Percentiles rank a stretch among this genome's conserved stretches.
These are phyloP conservation scores for Usnea hakonensis DNA, from an alignment of 495 filamentous ascomycete species.

Conservation along the genomic window DNA sequence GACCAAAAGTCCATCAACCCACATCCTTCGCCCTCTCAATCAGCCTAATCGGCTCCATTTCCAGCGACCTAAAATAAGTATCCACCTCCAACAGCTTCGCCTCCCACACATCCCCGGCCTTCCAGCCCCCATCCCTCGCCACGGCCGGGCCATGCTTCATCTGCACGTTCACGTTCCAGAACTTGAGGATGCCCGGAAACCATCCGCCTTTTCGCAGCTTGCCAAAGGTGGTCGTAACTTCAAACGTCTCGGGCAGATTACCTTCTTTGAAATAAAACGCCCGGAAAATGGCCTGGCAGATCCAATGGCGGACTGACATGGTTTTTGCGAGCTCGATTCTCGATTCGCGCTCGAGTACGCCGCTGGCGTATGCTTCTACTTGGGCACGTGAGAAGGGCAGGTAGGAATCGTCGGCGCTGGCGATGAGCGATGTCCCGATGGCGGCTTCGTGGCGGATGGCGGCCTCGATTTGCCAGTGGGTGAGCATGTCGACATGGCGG, in stretches of 20 bases:
- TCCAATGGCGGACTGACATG: constrained; percentile 50
- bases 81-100: constrained; percentile 53
- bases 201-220: constrained; percentile 27
- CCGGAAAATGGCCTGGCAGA: constrained; percentile 61
- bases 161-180: constrained; percentile 28
- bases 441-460: constrained; percentile 62
- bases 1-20: background rate
- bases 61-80: constrained; percentile 41
- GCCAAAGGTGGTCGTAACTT: constrained; percentile 27
- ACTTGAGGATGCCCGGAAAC: constrained; percentile 22
- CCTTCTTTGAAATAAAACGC: constrained; percentile 65
- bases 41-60: constrained; percentile 45
- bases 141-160: constrained; percentile 26
- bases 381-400: constrained; percentile 56
- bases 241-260: constrained; percentile 53
- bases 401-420: constrained; percentile 31
- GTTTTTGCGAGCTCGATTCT: constrained; percentile 31
- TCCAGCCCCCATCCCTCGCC: constrained; percentile 31
- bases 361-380: constrained; percentile 43
- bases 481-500: constrained; percentile 72
- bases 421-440: constrained; percentile 45
- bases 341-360: constrained; percentile 29
- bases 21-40: constrained; percentile 25
- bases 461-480: constrained; percentile 87
- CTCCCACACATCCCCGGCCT: constrained; percentile 47